Conservation (phyloP, 139 green algal species). For the Volvox reticuliferus region DNA sequence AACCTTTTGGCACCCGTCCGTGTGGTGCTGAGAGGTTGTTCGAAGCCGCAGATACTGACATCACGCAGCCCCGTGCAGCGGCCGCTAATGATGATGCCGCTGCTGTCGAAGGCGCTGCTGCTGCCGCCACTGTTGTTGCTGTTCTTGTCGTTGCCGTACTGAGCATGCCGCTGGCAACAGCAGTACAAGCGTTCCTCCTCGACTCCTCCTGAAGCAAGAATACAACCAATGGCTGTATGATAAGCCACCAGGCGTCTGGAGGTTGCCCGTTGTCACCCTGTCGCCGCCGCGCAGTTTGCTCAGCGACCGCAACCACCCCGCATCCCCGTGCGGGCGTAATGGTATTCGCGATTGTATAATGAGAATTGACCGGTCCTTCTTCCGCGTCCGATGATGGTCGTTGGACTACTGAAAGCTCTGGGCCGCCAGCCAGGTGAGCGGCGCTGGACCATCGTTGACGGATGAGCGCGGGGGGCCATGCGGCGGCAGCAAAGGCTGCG, state of each 20-base stretch:
- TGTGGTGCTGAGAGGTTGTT: too few species aligned
- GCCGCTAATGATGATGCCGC: neutral
- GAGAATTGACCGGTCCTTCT: too few species aligned
- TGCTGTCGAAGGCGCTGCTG: neutral
- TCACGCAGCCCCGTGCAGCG: neutral
- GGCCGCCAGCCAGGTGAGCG: too few species aligned
- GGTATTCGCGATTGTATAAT: too few species aligned
- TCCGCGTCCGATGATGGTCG: too few species aligned
- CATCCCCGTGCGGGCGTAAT: too few species aligned
- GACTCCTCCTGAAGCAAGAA: constrained; percentile 1
- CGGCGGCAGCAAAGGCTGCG: neutral
- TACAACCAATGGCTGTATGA: neutral
- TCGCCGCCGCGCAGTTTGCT: neutral
- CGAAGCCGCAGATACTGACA: too few species aligned
- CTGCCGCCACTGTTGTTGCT: neutral
- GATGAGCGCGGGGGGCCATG: neutral
- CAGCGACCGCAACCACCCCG: too few species aligned
- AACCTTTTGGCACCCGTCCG: too few species aligned
- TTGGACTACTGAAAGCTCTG: too few species aligned
- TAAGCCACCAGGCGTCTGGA: constrained; percentile 6
- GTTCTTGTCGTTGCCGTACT: neutral
- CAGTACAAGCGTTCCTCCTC: neutral
- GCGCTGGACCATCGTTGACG: neutral
- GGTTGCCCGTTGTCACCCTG: neutral
- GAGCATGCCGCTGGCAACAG: neutral